Percentiles rank a stretch among this genome's conserved stretches.
Conservation (phyloP, 257 asterid species). For the Nicotiana knightiana region DNA sequence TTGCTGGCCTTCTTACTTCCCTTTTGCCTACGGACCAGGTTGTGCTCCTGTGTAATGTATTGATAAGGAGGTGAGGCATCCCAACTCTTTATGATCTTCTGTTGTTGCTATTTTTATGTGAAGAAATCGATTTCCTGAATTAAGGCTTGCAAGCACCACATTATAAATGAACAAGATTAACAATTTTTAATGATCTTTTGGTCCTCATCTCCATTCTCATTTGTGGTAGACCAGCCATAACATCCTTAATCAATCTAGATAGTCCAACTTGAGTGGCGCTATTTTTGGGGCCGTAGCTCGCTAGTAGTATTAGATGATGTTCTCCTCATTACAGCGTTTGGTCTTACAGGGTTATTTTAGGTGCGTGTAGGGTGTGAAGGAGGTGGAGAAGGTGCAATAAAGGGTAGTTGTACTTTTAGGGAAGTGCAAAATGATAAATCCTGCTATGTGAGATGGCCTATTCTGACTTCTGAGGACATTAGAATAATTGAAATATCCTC, state of each 20-base stretch:
- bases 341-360: not conserved
- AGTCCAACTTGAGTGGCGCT: not conserved
- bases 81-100: slow-evolving; percentile 4
- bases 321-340: not conserved
- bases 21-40: slow-evolving; percentile 82
- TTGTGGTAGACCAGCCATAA: not conserved
- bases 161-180: not conserved
- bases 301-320: not conserved
- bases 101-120: slow-evolving; percentile 1
- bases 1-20: slow-evolving; percentile 69
- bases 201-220: not conserved
- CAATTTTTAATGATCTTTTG: not conserved
- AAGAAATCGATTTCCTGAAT: not conserved
- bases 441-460: not conserved
- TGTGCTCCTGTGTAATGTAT: slow-evolving; percentile 70
- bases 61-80: slow-evolving; percentile 67
- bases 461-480: not conserved
- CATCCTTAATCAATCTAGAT: not conserved
- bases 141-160: not conserved
- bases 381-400: not conserved
- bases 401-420: not conserved
- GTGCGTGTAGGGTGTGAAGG: not conserved
- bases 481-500: not conserved
- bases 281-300: not conserved
- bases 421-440: not conserved